Percentiles rank a stretch among this genome's conserved stretches.
phyloP scores from a whole-genome alignment of 108 stramenopile genomes.

The Cyclotella kingstonii region DNA sequence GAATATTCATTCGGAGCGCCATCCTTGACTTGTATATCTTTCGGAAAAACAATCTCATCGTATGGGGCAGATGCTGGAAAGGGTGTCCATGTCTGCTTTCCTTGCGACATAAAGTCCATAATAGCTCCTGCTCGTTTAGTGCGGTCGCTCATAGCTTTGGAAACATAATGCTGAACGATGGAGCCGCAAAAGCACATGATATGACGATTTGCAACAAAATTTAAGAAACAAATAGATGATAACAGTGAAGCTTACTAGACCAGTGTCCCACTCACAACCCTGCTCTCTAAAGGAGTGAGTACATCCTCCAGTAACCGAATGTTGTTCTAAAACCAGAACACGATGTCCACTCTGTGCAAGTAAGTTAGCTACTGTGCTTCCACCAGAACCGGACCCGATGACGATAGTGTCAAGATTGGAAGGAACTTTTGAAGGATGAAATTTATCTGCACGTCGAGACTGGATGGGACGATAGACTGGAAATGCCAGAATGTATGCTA shows the following conservation, averaged over 20 bases:
- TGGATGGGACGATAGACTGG: constrained; percentile 17
- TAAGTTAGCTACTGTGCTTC: constrained; percentile 49
- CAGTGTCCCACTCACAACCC: constrained; percentile 49
- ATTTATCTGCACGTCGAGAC: constrained; percentile 19
- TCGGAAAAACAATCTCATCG: constrained; percentile 41
- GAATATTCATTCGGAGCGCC: constrained; percentile 34
- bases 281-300: constrained; percentile 58
- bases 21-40: constrained; percentile 22
- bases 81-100: constrained; percentile 33
- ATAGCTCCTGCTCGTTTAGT: constrained; percentile 38
- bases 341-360: constrained; percentile 51
- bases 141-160: constrained; percentile 42
- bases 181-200: background rate
- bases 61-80: constrained; percentile 30
- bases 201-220: background rate
- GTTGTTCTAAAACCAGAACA: constrained; percentile 60
- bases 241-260: constrained; percentile 12
- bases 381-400: constrained; percentile 54
- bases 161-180: constrained; percentile 25
- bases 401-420: constrained; percentile 46
- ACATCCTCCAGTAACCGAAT: constrained; percentile 57
- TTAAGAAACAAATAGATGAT: background rate
- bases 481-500: constrained; percentile 24
- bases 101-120: constrained; percentile 44
- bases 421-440: constrained; percentile 31